phyloP scores from a whole-genome alignment of 495 filamentous ascomycete genomes.

The Tuber melanosporum region DNA sequence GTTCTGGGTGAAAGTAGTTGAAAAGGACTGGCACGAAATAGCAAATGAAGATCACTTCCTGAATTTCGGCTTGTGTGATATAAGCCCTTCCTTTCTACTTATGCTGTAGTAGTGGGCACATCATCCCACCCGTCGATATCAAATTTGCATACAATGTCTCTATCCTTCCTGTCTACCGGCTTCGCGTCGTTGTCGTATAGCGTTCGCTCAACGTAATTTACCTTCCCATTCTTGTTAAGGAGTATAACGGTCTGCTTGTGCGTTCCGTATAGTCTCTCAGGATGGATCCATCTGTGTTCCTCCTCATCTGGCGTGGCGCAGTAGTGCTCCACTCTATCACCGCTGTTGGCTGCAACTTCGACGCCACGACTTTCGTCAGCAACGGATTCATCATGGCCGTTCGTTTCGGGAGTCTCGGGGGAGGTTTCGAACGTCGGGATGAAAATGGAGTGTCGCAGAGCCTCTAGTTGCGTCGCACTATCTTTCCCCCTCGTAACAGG shows the following conservation, averaged over 20 bases:
- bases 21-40: neutral
- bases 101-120: neutral
- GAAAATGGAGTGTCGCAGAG: slow-evolving; percentile 74
- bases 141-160: slow-evolving; percentile 58
- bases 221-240: slow-evolving; percentile 64
- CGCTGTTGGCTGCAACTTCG: neutral
- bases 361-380: slow-evolving; percentile 7
- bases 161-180: slow-evolving; percentile 56
- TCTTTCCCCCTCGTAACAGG: slow-evolving; percentile 51
- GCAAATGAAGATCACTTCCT: neutral
- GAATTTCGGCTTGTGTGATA: neutral
- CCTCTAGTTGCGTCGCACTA: slow-evolving; percentile 61
- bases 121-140: slow-evolving; percentile 54
- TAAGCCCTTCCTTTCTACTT: neutral
- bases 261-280: slow-evolving; percentile 65
- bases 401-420: slow-evolving; percentile 33
- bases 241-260: slow-evolving; percentile 85
- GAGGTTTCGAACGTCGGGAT: slow-evolving; percentile 53
- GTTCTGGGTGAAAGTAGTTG: neutral
- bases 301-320: slow-evolving; percentile 25
- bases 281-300: slow-evolving; percentile 36
- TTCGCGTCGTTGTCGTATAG: slow-evolving; percentile 65
- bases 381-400: slow-evolving; percentile 32
- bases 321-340: slow-evolving; percentile 7
- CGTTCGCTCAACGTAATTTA: slow-evolving; percentile 77